Evolutionary conservation across 208 protist species (phyloP), one percentile per base, ranked within the genome.

Genomic region (Leishmania mexicana): DNA sequence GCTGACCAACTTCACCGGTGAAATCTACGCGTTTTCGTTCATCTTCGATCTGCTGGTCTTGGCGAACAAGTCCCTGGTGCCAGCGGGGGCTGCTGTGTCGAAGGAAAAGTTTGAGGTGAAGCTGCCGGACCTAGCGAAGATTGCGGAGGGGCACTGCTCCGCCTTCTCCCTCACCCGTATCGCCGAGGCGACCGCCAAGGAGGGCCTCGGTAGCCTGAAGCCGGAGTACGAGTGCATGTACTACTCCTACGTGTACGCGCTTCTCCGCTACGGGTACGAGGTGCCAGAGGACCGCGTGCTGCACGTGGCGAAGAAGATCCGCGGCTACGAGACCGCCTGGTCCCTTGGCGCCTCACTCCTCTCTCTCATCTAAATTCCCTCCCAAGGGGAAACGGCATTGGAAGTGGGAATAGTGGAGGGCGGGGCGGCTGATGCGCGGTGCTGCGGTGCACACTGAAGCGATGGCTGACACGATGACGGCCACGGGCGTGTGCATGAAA

Each of bases 281-380:
- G 88, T 96, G 49, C 62, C 84, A 10, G 76, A 89, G 13, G 81
- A 90, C n/a, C 87, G 88, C 51, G n/a, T 84, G 57, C 72, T 98
- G 67, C 83, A 87, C 49, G 88, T 97, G 58, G 90, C 80, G 13
- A 97, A 98, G 86, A 95, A 95, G 80, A 96, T 98, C 49, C 85
- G 90, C 45, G 92, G 89, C 42, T 89, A 91, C 83, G 95, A 98
- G 78, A 88, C 89, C 17, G 83, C 92, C 21, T 98, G 95, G 95
- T 83, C 91, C 19, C 84, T 98, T 17, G 95, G 95, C 53, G 92
- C 93, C 19, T 92, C 90, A 40, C 84, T 98, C 57, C 75, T 87
- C 79, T 80, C 83, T 19, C 68, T 87, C 10, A n/a, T 71, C 21
- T 40, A 82, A 73, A 2, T 49, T 13, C 42, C 38, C 21, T 73